Percentiles rank a stretch among this genome's conserved stretches.
These are phyloP conservation scores for Fusarium succisae DNA, from an alignment of 2,329 filamentous ascomycete species.

Conservation along the genomic window DNA sequence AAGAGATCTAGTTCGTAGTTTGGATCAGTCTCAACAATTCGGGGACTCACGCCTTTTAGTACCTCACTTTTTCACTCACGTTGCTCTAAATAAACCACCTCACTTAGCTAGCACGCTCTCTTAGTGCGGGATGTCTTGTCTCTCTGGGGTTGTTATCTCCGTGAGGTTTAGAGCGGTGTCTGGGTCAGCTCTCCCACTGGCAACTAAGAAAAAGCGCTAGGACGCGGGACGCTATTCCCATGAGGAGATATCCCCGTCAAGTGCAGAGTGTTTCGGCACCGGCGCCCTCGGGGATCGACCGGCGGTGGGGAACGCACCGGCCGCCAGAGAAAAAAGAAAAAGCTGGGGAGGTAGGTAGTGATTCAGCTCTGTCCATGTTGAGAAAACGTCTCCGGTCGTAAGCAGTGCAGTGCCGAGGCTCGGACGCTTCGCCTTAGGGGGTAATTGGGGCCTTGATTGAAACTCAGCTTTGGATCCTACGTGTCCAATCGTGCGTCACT, in stretches of 20 bases:
- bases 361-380: constrained; percentile 11
- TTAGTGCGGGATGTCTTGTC: constrained; percentile 18
- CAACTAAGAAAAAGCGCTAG: neutral
- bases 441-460: constrained; percentile 19
- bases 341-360: constrained; percentile 1
- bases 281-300: constrained; percentile 33
- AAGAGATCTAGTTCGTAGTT: neutral
- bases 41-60: neutral
- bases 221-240: constrained; percentile 36
- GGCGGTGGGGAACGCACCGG: constrained; percentile 6
- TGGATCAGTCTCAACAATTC: neutral
- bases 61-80: neutral
- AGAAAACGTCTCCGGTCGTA: constrained; percentile 11
- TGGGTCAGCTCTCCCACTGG: neutral
- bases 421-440: constrained; percentile 8
- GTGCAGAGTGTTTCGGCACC: constrained; percentile 15
- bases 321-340: neutral
- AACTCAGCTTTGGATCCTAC: neutral
- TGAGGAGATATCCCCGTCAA: constrained; percentile 40
- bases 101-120: neutral
- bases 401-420: constrained; percentile 12
- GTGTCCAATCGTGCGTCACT: neutral
- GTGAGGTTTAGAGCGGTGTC: constrained; percentile 9
- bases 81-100: neutral
- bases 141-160: constrained; percentile 30